Percentiles rank a stretch among this genome's conserved stretches.
phyloP scores from a whole-genome alignment of 2,329 filamentous ascomycete genomes.

The Setomelanomma holmii region DNA sequence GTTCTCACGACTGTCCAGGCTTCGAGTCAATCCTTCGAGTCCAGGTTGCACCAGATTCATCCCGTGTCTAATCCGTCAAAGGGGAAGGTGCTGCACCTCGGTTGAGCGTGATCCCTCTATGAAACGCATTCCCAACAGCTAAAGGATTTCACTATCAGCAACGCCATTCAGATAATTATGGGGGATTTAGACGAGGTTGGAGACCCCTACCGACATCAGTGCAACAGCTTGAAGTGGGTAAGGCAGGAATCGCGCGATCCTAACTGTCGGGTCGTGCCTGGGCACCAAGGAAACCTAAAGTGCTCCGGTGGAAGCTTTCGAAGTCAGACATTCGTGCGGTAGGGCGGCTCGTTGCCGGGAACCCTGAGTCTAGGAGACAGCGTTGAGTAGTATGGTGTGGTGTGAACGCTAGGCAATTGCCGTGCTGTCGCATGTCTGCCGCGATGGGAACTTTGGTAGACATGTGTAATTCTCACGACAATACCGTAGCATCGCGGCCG shows the following conservation, averaged over 20 bases:
- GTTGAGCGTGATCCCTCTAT: not conserved
- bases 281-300: not conserved
- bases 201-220: not conserved
- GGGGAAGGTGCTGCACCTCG: not conserved
- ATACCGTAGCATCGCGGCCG: not conserved
- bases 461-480: not conserved
- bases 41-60: not conserved
- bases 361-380: not conserved
- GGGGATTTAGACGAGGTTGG: slow-evolving; percentile 3
- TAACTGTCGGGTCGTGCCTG: not conserved
- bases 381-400: not conserved
- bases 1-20: too few relatives aligned
- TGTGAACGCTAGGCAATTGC: not conserved
- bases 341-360: not conserved
- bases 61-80: not conserved
- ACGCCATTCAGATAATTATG: slow-evolving; percentile 6
- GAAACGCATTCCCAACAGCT: slow-evolving; percentile 3
- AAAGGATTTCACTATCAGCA: not conserved
- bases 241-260: not conserved
- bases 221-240: not conserved
- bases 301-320: not conserved
- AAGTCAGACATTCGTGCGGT: not conserved
- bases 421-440: not conserved
- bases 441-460: not conserved
- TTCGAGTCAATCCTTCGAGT: too few relatives aligned